Evolutionary conservation across 2,329 filamentous ascomycete species (phyloP), one percentile per base, ranked within the genome.

Genomic region (Fonsecaea erecta): DNA sequence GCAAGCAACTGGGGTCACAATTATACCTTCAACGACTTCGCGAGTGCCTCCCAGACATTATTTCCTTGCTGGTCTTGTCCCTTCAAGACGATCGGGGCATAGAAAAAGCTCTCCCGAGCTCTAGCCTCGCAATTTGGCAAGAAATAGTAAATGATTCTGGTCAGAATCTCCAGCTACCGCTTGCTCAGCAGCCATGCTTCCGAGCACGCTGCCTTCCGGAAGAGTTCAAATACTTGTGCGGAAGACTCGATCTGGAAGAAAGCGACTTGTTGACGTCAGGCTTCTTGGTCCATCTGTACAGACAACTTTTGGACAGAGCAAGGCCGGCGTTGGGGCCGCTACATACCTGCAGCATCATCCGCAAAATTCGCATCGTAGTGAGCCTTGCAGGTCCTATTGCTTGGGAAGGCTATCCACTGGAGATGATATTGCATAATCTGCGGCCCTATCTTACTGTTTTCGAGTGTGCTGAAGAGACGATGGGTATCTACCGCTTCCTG

Each of bases 181-280:
- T 89, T 11, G 91, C 90, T 62, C 93, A 97, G 71, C 93, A 98
- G 72, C 95, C 95, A 2, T 88, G 87, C 60, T 98, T 97, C 78
- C 89, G 86, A 70, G 88, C 89, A 30, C 92, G 89, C 70, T 90
- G 90, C 72, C 82, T 99, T 2, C 81, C 89, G 11, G 86, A 89
- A 66, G 88, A 95, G 73, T 83, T 98, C 24, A 84, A 90, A 14
- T 87, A 92, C 63, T 79, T 98, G n/a, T 96, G 91, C 73, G 86
- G 85, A 69, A 85, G 89, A 52, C 90, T 88, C 1, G 85, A 87
- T 21, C 87, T 87, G 70, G 86, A 92, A 53, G 78, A 87, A 43
- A 78, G 80, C 59, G 83, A 77, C 4, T 82, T 96, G 12, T 97
- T 92, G 91, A 91, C 88, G 0, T 86, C 92, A 5, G 84, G 90